Evolutionary conservation across 2,329 filamentous ascomycete species (phyloP).

Genomic region (Aspergillus brasiliensis): DNA sequence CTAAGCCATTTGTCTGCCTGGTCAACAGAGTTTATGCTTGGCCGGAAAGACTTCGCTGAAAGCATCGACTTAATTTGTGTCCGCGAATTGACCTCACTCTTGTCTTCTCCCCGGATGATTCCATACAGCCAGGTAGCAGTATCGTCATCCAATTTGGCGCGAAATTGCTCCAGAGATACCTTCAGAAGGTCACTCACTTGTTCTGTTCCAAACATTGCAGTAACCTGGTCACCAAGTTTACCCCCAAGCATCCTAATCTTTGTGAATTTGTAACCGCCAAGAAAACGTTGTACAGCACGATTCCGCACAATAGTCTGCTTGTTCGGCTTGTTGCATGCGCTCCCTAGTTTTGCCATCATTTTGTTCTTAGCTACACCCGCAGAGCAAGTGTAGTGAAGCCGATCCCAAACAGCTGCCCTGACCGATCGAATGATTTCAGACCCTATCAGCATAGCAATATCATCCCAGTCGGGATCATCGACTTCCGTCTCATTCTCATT

Average conservation of each 20-base stretch:
- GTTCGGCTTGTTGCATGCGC: slow-evolving; percentile 89
- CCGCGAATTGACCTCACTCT: slow-evolving; percentile 82
- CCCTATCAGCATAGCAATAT: slow-evolving; percentile 81
- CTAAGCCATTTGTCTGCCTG: slow-evolving; percentile 83
- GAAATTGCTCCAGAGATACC: slow-evolving; percentile 73
- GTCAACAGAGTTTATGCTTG: slow-evolving; percentile 74
- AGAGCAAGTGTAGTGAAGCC: slow-evolving; percentile 86
- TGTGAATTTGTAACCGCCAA: slow-evolving; percentile 85
- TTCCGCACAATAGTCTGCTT: slow-evolving; percentile 92
- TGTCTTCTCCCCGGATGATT: slow-evolving; percentile 81
- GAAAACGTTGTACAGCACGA: slow-evolving; percentile 75
- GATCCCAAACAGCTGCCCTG: slow-evolving; percentile 66
- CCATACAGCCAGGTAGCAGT: slow-evolving; percentile 84
- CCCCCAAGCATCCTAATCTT: slow-evolving; percentile 95
- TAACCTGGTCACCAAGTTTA: slow-evolving; percentile 86
- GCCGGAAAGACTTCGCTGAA: slow-evolving; percentile 91
- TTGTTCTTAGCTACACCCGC: slow-evolving; percentile 89
- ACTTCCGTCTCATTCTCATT: slow-evolving; percentile 72
- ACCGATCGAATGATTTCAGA: slow-evolving; percentile 84
- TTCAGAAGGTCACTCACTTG: slow-evolving; percentile 72
- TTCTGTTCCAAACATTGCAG: slow-evolving; percentile 79
- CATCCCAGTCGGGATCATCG: slow-evolving; percentile 92
- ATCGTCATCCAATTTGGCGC: slow-evolving; percentile 77
- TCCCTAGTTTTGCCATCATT: slow-evolving; percentile 91
- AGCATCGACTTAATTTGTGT: slow-evolving; percentile 98